These are phyloP conservation scores for Saturnispora sekii DNA, from an alignment of 805 yeast species.

Conservation along the genomic window DNA sequence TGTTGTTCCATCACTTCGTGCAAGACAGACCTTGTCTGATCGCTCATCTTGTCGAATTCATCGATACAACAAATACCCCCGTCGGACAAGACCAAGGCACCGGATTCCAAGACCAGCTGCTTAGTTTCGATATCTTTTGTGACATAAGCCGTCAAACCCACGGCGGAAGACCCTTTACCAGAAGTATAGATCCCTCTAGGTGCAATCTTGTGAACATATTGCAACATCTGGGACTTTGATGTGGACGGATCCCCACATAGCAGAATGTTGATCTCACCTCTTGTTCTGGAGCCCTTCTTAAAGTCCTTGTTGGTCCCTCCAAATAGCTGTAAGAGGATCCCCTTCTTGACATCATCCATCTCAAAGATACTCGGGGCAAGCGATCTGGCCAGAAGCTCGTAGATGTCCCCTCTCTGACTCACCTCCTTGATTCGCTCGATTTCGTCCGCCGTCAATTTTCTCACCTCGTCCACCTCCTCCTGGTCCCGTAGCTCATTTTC, in stretches of 20 bases:
- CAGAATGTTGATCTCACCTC: conserved; percentile 90
- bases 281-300: conserved; percentile 81
- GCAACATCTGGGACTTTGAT: conserved; percentile 86
- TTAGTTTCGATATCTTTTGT: conserved; percentile 91
- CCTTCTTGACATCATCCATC: conserved; percentile 94
- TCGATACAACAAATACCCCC: conserved; percentile 99
- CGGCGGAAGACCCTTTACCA: conserved; percentile 98
- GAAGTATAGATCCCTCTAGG: conserved; percentile 98
- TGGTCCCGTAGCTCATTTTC: conserved; percentile 51
- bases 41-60: conserved; percentile 97
- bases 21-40: conserved; percentile 83
- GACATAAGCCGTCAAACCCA: conserved; percentile 94
- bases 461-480: conserved; percentile 66
- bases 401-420: conserved; percentile 65
- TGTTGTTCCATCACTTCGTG: conserved; percentile 99
- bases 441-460: conserved; percentile 62
- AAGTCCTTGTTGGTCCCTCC: conserved; percentile 93
- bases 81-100: conserved; percentile 92
- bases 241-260: conserved; percentile 99
- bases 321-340: conserved; percentile 81
- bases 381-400: conserved; percentile 79
- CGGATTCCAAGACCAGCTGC: conserved; percentile 88
- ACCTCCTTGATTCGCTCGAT: conserved; percentile 50
- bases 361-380: conserved; percentile 96
- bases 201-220: conserved; percentile 93